Evolutionary conservation across 495 filamentous ascomycete genomes (phyloP), one percentile per base, ranked within the genome.

Genomic region (Staphylotrichum tortipilum): DNA sequence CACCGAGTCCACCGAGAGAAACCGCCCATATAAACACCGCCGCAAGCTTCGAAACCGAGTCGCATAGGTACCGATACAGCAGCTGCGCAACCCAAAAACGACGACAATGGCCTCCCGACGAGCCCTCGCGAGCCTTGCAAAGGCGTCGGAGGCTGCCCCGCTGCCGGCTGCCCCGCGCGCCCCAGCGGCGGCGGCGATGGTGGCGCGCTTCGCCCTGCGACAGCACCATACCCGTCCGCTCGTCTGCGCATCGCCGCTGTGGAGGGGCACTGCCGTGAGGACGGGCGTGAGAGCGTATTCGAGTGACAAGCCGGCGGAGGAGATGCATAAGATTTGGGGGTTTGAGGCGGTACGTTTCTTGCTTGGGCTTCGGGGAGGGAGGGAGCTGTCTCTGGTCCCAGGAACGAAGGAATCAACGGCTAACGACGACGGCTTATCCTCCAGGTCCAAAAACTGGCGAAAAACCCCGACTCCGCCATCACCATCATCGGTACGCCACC

Each of bases 331-430:
- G 63, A 69, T 73, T 43, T 78, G 67, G 62, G 57, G 26, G 8
- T 77, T 76, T 54, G 66, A 74, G 39, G 67, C 71, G 15, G 74
- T 77, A 49, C 19, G 61, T 44, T 26, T 22, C n/a, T n/a, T n/a
- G n/a, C n/a, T n/a, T n/a, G n/a, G n/a, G n/a, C n/a, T n/a, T n/a
- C n/a, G n/a, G n/a, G n/a, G n/a, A n/a, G n/a, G n/a, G n/a, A n/a
- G n/a, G n/a, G n/a, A n/a, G n/a, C n/a, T n/a, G n/a, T n/a, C n/a
- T 1, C 17, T n/a, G 17, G 7, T 3, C 12, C 7, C 26, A 2
- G 21, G 9, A 23, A 40, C 4, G 7, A 1, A 19, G 26, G 3
- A 21, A 33, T n/a, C n/a, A 3, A 9, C 18, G 26, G 44, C 49
- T 49, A 37, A 49, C 30, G 9, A 15, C 7, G n/a, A 1, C 24